Evolutionary conservation across 352 stramenopile genomes (phyloP).

Genomic region (Vaucheria bursata): DNA sequence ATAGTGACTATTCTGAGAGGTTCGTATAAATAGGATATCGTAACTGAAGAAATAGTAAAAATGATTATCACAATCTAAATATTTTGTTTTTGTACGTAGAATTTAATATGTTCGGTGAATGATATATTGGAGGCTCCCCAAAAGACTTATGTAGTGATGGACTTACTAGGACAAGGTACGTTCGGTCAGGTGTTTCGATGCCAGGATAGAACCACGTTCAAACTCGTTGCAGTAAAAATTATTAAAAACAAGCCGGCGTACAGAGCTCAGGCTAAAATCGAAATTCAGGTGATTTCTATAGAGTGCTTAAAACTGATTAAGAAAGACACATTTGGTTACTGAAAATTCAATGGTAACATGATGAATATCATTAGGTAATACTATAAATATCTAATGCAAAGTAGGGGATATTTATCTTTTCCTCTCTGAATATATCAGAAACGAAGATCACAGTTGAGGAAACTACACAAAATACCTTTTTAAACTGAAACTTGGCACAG

Average conservation of each 20-base stretch:
- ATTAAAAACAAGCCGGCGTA: slow-evolving; percentile 93
- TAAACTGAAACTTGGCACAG: too few species aligned
- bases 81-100: slow-evolving; percentile 12
- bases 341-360: too few species aligned
- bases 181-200: slow-evolving; percentile 97
- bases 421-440: too few species aligned
- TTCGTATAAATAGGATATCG: slow-evolving; percentile 6
- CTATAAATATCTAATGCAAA: too few species aligned
- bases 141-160: slow-evolving; percentile 73
- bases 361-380: too few species aligned
- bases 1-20: too few species aligned
- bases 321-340: not conserved
- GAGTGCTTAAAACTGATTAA: slow-evolving; percentile 53
- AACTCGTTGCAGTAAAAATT: slow-evolving; percentile 91
- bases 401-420: too few species aligned
- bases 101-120: slow-evolving; percentile 50
- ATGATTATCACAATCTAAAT: not conserved
- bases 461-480: too few species aligned
- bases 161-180: slow-evolving; percentile 82
- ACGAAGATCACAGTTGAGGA: too few species aligned
- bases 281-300: slow-evolving; percentile 79
- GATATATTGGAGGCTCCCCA: slow-evolving; percentile 39
- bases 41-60: not conserved
- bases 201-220: slow-evolving; percentile 62
- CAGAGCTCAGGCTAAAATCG: slow-evolving; percentile 81